Percentiles rank a stretch among this genome's conserved stretches.
Evolutionary conservation across 2,329 filamentous ascomycete genomes (phyloP).

Genomic region (Trichoderma sp.): DNA sequence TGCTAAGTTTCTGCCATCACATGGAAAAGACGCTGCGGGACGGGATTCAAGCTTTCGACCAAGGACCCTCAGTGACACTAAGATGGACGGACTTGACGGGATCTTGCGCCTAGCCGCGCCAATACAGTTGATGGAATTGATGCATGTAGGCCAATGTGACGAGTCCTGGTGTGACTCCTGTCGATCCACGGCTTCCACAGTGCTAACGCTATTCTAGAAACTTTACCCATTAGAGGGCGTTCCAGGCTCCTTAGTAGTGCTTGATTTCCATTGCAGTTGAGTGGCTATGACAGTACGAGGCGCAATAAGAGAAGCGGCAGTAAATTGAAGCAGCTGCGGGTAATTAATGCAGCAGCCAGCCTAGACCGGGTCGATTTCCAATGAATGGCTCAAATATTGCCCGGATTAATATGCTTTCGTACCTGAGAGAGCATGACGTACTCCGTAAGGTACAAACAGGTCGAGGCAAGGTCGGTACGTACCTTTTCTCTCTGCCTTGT

Average conservation of each 20-base stretch:
- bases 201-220: background rate
- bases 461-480: background rate
- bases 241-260: too few relatives aligned
- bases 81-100: background rate
- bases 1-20: background rate
- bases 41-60: background rate
- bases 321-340: background rate
- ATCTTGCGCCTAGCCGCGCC: background rate
- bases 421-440: slow-evolving; percentile 6
- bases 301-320: background rate
- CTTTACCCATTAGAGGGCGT: background rate
- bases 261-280: background rate
- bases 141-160: background rate
- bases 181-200: slow-evolving; percentile 1
- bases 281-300: background rate
- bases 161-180: slow-evolving; percentile 11
- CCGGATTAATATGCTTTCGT: slow-evolving; percentile 8
- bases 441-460: background rate
- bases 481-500: background rate
- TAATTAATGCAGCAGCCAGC: slow-evolving; percentile 1
- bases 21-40: background rate
- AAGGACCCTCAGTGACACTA: background rate
- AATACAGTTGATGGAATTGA: background rate
- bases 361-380: background rate
- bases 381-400: background rate